Evolutionary conservation across 139 green algal genomes (phyloP).

Genomic region (Prasinococcaceae sp.): DNA sequence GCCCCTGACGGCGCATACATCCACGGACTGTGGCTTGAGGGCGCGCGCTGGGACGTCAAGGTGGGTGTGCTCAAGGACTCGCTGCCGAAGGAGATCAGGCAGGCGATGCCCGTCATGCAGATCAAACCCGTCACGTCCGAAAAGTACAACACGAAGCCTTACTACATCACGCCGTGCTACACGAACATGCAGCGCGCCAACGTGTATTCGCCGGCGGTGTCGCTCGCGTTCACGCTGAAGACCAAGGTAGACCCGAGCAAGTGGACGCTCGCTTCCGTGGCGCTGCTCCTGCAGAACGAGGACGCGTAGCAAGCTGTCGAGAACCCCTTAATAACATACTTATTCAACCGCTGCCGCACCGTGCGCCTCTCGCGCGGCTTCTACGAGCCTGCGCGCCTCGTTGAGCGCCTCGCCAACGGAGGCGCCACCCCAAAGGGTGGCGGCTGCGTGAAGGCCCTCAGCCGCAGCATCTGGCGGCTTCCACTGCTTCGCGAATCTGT

Average conservation of each 20-base stretch:
- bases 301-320: no score
- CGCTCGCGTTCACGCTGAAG: slow-evolving; percentile 61
- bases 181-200: slow-evolving; percentile 77
- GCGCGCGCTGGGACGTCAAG: slow-evolving; percentile 64
- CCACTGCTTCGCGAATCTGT: no score
- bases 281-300: slow-evolving; percentile 74
- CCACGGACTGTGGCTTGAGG: slow-evolving; percentile 60
- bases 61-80: slow-evolving; percentile 54
- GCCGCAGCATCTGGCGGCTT: no score
- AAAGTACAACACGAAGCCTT: slow-evolving; percentile 44
- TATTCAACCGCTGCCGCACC: no score
- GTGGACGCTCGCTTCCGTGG: slow-evolving; percentile 61
- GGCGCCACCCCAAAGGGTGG: no score
- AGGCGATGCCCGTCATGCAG: slow-evolving; percentile 54
- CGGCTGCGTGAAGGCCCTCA: no score
- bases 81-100: slow-evolving; percentile 61
- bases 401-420: no score
- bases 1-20: slow-evolving; percentile 52
- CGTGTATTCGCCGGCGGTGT: slow-evolving; percentile 63
- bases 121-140: slow-evolving; percentile 56
- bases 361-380: no score
- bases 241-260: slow-evolving; percentile 48
- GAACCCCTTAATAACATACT: no score
- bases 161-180: slow-evolving; percentile 74
- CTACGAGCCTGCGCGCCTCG: no score